phyloP scores from a whole-genome alignment of 2,329 filamentous ascomycete genomes.

The Beauveria sp. region DNA sequence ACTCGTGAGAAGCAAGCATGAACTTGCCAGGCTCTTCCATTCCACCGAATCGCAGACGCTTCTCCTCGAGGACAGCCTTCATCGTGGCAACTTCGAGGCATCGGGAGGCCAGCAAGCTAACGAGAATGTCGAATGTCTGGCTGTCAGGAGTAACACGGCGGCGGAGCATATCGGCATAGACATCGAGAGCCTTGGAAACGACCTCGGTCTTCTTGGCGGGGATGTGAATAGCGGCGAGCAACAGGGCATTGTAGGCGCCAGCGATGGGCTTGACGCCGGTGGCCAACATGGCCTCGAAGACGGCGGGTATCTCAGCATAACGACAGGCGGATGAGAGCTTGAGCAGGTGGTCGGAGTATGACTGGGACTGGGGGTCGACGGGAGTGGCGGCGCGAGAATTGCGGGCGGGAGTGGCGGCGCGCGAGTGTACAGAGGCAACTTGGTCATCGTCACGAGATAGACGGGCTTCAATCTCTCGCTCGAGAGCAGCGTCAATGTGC shows the following conservation, averaged over 20 bases:
- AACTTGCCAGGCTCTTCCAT: slow-evolving; percentile 79
- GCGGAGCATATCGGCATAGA: slow-evolving; percentile 93
- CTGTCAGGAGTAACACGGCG: slow-evolving; percentile 75
- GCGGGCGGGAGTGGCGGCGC: slow-evolving; percentile 33
- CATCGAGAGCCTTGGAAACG: slow-evolving; percentile 83
- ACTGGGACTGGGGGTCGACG: slow-evolving; percentile 56
- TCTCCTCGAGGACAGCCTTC: slow-evolving; percentile 69
- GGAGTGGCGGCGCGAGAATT: slow-evolving; percentile 52
- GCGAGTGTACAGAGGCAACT: slow-evolving; percentile 34
- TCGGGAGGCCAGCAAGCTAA: slow-evolving; percentile 71
- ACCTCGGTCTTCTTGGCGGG: slow-evolving; percentile 73
- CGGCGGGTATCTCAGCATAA: slow-evolving; percentile 79
- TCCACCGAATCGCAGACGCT: slow-evolving; percentile 75
- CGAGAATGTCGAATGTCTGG: slow-evolving; percentile 80
- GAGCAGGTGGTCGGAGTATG: slow-evolving; percentile 71
- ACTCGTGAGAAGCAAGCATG: slow-evolving; percentile 80
- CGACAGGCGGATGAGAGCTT: slow-evolving; percentile 63
- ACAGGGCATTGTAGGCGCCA: slow-evolving; percentile 83
- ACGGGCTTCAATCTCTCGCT: slow-evolving; percentile 62
- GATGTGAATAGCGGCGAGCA: slow-evolving; percentile 77
- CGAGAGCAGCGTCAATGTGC: slow-evolving; percentile 77
- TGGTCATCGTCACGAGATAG: slow-evolving; percentile 37
- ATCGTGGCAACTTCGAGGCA: slow-evolving; percentile 70
- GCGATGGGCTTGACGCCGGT: slow-evolving; percentile 75
- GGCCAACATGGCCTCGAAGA: slow-evolving; percentile 85